Conservation (phyloP, 371 early-diverging fungal genomes). For the Thermomucor indicae-seudaticae region DNA sequence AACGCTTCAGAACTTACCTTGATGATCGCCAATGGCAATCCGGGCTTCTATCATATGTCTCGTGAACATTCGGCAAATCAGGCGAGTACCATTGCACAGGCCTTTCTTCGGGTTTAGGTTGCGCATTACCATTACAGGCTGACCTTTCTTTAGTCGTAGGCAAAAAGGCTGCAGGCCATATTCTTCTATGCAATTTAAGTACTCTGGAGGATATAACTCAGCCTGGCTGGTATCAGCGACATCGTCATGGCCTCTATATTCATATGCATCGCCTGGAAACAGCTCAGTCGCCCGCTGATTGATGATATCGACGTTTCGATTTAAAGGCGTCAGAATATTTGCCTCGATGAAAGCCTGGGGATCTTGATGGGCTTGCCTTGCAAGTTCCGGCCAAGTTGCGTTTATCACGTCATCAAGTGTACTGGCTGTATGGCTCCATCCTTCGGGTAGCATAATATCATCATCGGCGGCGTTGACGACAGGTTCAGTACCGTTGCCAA, state of each 20-base stretch:
- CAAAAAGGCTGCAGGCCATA: conserved; percentile 11
- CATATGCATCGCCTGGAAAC: neutral
- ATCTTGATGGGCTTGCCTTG: neutral
- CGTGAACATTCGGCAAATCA: conserved; percentile 1
- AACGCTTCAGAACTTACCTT: too few relatives aligned
- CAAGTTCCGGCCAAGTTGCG: neutral
- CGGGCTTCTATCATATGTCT: neutral
- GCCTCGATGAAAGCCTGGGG: neutral
- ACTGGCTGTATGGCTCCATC: neutral
- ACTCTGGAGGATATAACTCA: neutral
- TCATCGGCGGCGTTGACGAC: neutral
- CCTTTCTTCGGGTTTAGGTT: conserved; percentile 10
- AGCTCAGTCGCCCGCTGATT: neutral
- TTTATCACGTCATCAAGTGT: neutral
- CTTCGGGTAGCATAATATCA: neutral
- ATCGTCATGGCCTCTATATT: neutral
- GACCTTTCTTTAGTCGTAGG: conserved; percentile 13
- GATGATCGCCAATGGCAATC: neutral
- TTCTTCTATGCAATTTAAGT: neutral
- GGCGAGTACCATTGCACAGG: conserved; percentile 22
- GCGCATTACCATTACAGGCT: conserved; percentile 21
- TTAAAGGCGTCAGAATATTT: neutral
- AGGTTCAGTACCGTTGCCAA: neutral
- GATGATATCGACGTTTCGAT: neutral
- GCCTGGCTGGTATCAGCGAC: neutral